Evolutionary conservation across 768 basidiomycete genomes (phyloP), one percentile per base, ranked within the genome.

Genomic region (Suillus cothurnatus): DNA sequence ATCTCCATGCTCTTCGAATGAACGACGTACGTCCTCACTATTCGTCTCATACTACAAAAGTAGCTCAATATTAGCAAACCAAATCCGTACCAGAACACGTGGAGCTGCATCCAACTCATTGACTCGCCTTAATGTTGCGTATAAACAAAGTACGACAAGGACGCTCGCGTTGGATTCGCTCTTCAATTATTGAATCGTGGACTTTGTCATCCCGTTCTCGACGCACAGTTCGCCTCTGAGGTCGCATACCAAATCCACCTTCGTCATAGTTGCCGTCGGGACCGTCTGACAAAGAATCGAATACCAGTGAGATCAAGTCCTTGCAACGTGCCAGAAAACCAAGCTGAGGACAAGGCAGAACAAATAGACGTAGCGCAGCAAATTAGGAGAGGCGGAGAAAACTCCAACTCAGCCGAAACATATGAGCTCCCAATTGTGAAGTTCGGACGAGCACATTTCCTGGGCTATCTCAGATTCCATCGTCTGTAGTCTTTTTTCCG

Each of bases 101-200:
- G 65, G 56, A 57, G 28, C n/a, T 58, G 64, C 52, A 41, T 67
- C 67, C 68, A 67, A 68, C 58, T 67, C 45, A 64, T 45, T 34
- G 64, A 86, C 94, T 90, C 80, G 93, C 97, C 90, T 95, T 97
- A 73, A 99, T 94, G 76, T 99, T 99, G 71, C 97, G 89, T 69
- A 99, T 95, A 74, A 99, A 99, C 39, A 99, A 81, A 4, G 95
- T 98, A 61, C 97, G 87, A 78, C 97, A 98, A 1, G 95, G 95
- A 70, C 95, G 85, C 82, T 99, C 97, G 68, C 92, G 88, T 76
- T 94, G 89, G 70, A 95, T 92, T 67, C 97, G 90, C 75, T 96
- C 93, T 84, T 95, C 94, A 80, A 97, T 95, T 68, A 95, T 89
- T 45, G 91, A 91, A 72, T 92, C 90, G 83, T 94, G 94, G 50